These are phyloP conservation scores for Eucalyptus polybractea DNA, from an alignment of 345 rosid genomes.

Conservation along the genomic window DNA sequence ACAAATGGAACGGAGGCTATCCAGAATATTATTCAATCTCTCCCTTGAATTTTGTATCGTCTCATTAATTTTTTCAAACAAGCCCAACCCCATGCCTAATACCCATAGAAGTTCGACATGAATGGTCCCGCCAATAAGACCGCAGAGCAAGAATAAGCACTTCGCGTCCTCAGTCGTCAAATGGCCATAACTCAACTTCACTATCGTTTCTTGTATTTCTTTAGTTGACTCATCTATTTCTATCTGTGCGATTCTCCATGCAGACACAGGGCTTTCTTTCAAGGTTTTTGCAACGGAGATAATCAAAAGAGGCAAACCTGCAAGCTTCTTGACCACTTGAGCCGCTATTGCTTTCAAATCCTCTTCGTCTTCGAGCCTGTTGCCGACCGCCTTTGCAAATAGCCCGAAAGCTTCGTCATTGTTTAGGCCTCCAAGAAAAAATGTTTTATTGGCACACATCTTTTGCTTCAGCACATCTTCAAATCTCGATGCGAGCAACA, in stretches of 20 bases:
- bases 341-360: background rate
- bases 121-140: background rate
- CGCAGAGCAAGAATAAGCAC: background rate
- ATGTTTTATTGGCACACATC: accelerated
- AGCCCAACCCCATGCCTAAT: background rate
- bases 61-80: background rate
- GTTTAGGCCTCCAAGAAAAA: background rate
- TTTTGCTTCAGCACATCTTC: background rate
- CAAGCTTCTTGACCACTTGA: background rate
- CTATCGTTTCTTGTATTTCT: background rate
- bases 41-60: background rate
- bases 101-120: background rate
- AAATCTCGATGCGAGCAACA: background rate
- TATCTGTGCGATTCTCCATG: background rate
- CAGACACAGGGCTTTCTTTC: accelerated
- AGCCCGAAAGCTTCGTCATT: background rate
- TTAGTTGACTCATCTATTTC: background rate
- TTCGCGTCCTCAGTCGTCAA: background rate
- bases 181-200: background rate
- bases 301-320: background rate
- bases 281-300: background rate
- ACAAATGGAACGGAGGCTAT: background rate
- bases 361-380: background rate
- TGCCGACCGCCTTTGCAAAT: background rate
- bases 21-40: background rate